phyloP scores from a whole-genome alignment of 495 filamentous ascomycete genomes.

The Penicillium verhagenii region DNA sequence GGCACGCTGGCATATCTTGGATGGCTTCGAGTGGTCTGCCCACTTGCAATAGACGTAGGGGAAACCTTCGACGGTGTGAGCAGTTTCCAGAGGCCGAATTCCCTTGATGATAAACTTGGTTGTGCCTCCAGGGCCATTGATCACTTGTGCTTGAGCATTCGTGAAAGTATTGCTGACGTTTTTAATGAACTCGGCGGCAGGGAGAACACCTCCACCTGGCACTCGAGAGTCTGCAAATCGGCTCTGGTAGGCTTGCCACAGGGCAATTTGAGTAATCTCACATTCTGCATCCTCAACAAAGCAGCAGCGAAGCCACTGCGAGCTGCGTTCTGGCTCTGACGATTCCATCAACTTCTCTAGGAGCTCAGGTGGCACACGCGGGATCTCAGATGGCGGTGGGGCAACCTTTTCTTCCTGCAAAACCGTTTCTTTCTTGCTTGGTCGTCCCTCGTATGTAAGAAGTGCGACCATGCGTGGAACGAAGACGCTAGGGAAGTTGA shows the following conservation, averaged over 20 bases:
- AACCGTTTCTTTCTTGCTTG: slow-evolving; percentile 40
- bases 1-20: slow-evolving; percentile 59
- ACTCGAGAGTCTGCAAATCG: slow-evolving; percentile 61
- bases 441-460: slow-evolving; percentile 62
- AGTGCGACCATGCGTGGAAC: slow-evolving; percentile 75
- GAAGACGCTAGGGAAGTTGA: slow-evolving; percentile 62
- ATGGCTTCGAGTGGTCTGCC: slow-evolving; percentile 43
- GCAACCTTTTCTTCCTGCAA: slow-evolving; percentile 47
- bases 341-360: slow-evolving; percentile 70
- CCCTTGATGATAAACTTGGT: slow-evolving; percentile 91
- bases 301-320: slow-evolving; percentile 66
- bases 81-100: slow-evolving; percentile 72
- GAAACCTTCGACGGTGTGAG: slow-evolving; percentile 66
- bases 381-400: slow-evolving; percentile 61
- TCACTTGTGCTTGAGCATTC: slow-evolving; percentile 79
- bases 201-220: slow-evolving; percentile 61
- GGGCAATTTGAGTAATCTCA: slow-evolving; percentile 90
- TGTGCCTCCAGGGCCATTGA: slow-evolving; percentile 53
- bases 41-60: slow-evolving; percentile 58
- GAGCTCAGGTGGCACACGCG: slow-evolving; percentile 70
- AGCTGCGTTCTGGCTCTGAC: slow-evolving; percentile 85
- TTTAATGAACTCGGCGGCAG: slow-evolving; percentile 93
- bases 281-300: slow-evolving; percentile 81
- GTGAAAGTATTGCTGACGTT: slow-evolving; percentile 82
- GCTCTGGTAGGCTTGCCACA: slow-evolving; percentile 95